A percentile compares a stretch with the other conserved stretches of the same genome.
Conservation (phyloP, 2,329 filamentous ascomycete genomes). For the Aspergillus sp. region DNA sequence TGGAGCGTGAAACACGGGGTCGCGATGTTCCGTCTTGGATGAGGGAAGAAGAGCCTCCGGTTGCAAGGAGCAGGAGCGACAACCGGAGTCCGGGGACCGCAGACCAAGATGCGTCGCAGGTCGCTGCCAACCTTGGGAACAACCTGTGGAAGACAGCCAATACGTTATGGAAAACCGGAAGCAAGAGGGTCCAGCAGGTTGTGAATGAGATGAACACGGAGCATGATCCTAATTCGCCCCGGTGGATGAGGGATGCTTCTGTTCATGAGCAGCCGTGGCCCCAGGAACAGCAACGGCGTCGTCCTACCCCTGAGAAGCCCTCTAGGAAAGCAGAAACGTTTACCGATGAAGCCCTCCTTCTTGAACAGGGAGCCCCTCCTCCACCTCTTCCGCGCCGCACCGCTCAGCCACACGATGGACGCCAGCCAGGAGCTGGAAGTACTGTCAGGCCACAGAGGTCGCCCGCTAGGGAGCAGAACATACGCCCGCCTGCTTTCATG, state of each 20-base stretch:
- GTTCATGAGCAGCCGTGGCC: constrained; percentile 14
- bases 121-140: constrained; percentile 71
- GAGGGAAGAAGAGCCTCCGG: constrained; percentile 39
- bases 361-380: constrained; percentile 22
- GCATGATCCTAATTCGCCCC: constrained; percentile 71
- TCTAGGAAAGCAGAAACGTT: constrained; percentile 19
- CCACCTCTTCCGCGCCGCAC: constrained; percentile 17
- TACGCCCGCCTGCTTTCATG: constrained; percentile 44
- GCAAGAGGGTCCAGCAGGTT: constrained; percentile 86
- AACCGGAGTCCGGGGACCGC: constrained; percentile 34
- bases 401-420: constrained; percentile 15
- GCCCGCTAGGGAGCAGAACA: constrained; percentile 13
- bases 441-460: constrained; percentile 15
- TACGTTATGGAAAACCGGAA: constrained; percentile 86
- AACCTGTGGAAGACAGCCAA: constrained; percentile 90
- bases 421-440: constrained; percentile 10
- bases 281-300: constrained; percentile 10
- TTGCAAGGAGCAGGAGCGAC: constrained; percentile 17
- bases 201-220: constrained; percentile 73
- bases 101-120: constrained; percentile 68
- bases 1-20: constrained; percentile 17
- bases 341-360: constrained; percentile 50
- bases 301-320: constrained; percentile 13
- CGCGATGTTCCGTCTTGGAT: constrained; percentile 51
- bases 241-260: constrained; percentile 80